Evolutionary conservation across 345 rosid species (phyloP), one percentile per base, ranked within the genome.

Genomic region (Lumnitzera littorea): DNA sequence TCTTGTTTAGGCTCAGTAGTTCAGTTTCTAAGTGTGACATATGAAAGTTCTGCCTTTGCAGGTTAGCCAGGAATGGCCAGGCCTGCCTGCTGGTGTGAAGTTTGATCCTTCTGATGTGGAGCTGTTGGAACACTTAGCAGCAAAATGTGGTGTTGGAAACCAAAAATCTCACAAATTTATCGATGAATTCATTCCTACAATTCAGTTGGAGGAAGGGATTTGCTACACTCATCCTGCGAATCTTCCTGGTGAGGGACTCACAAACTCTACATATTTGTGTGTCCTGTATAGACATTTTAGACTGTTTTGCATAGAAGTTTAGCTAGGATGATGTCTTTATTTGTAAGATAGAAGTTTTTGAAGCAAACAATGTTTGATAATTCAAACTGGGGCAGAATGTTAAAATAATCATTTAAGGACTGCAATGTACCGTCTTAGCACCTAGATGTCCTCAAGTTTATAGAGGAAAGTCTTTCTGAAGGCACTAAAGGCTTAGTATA

Each of bases 81-180:
- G 91, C 16, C 82, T 90, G 53, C 99, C 97, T 16, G 80, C 69
- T 67, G 99, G 99, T 58, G 96, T 94, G 11, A 94, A 94, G 76
- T 94, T 94, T 72, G 99, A 88, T 71, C 99, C 99, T 7, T 70
- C 96, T 60, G 97, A 90, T 78, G 75, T 58, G 15, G 84, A 88
- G 67, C 78, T 91, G 55, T 29, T 91, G 29, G 85, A 84, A 24
- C 92, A 86, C 63, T 58, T 94, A 70, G 92, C 83, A 8, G 91
- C 92, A 24, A 87, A 87, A 70, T 84, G 96, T 61, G 85, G 94
- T 43, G 57, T 78, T 62, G 85, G 86, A 50, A 70, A 61, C 71
- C 74, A 77, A 1, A 62, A 74, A 55, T 76, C 84, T 0, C 91
- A 91, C 56, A 2, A 60, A 31, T 81, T 89, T 24, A 77, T 85